Conservation (phyloP, 2,329 filamentous ascomycete species). For the Phyllosticta citribraziliensis region DNA sequence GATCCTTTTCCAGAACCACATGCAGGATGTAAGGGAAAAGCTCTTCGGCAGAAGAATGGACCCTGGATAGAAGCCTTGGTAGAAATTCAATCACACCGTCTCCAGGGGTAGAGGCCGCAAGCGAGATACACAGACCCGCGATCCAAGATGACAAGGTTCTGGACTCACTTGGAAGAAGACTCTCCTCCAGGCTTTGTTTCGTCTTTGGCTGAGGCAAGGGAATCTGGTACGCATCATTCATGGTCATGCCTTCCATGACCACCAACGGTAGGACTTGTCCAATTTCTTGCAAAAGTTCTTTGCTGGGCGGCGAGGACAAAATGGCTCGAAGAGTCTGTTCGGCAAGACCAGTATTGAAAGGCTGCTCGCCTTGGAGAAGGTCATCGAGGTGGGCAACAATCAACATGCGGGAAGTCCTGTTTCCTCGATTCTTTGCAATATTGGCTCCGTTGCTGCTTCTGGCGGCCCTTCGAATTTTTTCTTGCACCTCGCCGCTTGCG, state of each 20-base stretch:
- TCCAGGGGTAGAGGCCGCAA: slow-evolving; percentile 41
- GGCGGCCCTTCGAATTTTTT: background rate
- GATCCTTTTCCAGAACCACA: slow-evolving; percentile 61
- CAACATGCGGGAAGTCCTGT: slow-evolving; percentile 1
- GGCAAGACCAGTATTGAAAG: slow-evolving; percentile 34
- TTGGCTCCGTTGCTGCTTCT: background rate
- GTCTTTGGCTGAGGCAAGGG: slow-evolving; percentile 1
- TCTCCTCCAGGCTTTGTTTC: slow-evolving; percentile 15
- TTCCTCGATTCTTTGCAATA: background rate
- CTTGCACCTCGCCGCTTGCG: slow-evolving; percentile 8
- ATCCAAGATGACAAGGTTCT: slow-evolving; percentile 44
- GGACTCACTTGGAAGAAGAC: slow-evolving; percentile 13
- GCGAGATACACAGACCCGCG: slow-evolving; percentile 47
- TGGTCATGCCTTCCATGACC: slow-evolving; percentile 21
- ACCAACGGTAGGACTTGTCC: slow-evolving; percentile 21
- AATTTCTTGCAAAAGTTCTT: slow-evolving; percentile 20
- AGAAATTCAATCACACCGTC: slow-evolving; percentile 63
- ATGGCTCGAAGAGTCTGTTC: slow-evolving; percentile 29
- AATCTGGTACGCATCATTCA: slow-evolving; percentile 15
- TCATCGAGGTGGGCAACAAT: slow-evolving; percentile 29
- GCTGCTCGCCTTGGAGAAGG: slow-evolving; percentile 29
- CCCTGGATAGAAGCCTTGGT: slow-evolving; percentile 52
- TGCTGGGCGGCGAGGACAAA: slow-evolving; percentile 19
- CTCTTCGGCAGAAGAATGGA: slow-evolving; percentile 61
- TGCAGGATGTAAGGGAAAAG: slow-evolving; percentile 81